A percentile compares a stretch with the other conserved stretches of the same genome.
phyloP scores from a whole-genome alignment of 2,329 filamentous ascomycete species.

The Calonectria pteridis region DNA sequence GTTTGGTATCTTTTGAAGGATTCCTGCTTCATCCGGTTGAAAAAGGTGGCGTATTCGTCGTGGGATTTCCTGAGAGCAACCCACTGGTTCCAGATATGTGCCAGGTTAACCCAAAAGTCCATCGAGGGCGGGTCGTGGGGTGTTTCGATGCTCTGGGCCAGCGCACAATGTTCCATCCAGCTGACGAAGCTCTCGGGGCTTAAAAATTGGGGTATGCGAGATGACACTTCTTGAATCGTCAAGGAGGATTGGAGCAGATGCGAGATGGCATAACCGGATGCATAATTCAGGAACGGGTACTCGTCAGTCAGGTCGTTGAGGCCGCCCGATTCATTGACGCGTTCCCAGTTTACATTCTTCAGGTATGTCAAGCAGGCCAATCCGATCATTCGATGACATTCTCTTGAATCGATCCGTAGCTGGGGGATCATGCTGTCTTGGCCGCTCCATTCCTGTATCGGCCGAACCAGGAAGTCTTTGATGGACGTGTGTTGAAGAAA shows the following conservation, averaged over 20 bases:
- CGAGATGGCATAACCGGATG: neutral
- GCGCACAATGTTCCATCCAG: neutral
- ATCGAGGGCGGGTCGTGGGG: neutral
- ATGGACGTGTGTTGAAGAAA: constrained; percentile 9
- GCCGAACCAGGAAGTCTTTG: constrained; percentile 7
- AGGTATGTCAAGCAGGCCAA: constrained; percentile 6
- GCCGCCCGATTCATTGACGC: neutral
- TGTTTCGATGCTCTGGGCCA: neutral
- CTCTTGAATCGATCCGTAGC: neutral
- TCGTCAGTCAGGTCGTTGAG: neutral
- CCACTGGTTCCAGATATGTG: neutral
- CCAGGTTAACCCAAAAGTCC: neutral
- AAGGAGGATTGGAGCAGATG: constrained; percentile 2
- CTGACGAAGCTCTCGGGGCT: neutral
- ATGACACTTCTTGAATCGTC: neutral
- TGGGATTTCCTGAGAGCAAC: neutral
- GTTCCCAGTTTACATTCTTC: neutral
- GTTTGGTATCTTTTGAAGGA: neutral
- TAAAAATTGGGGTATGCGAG: neutral
- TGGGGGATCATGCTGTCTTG: neutral
- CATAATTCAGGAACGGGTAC: constrained; percentile 1
- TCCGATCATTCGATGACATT: constrained; percentile 6
- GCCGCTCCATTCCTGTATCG: neutral
- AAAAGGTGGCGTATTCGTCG: neutral
- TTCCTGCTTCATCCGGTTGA: neutral